Percentiles rank a stretch among this genome's conserved stretches.
Evolutionary conservation across 1,284 basidiomycete species (phyloP).

Genomic region (Pseudozyma thailandica): DNA sequence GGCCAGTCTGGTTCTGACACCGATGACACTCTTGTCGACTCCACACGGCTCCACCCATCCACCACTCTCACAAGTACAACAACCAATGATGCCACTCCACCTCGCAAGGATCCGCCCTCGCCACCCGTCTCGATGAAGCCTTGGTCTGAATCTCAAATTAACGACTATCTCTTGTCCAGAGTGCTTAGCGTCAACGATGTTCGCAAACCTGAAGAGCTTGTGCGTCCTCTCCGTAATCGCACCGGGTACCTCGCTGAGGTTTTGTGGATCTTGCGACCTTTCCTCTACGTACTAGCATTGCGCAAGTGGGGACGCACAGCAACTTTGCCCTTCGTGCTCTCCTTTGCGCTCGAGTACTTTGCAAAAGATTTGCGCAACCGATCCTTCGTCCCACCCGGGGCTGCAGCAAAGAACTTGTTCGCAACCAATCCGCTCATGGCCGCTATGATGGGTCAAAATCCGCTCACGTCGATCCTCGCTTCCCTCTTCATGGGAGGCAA

Average conservation of each 20-base stretch:
- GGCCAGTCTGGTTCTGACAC: slow-evolving; percentile 51
- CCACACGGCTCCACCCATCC: slow-evolving; percentile 31
- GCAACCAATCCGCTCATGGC: slow-evolving; percentile 54
- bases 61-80: slow-evolving; percentile 15
- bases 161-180: slow-evolving; percentile 63
- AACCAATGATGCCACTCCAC: background rate
- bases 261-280: slow-evolving; percentile 59
- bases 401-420: slow-evolving; percentile 13
- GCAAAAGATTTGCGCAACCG: slow-evolving; percentile 53
- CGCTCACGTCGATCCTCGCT: slow-evolving; percentile 54
- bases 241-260: slow-evolving; percentile 48
- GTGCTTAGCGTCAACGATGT: slow-evolving; percentile 64
- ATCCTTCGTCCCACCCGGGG: slow-evolving; percentile 28
- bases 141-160: slow-evolving; percentile 59
- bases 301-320: slow-evolving; percentile 54
- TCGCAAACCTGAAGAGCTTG: slow-evolving; percentile 57
- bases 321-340: slow-evolving; percentile 53
- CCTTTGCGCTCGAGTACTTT: slow-evolving; percentile 55
- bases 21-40: slow-evolving; percentile 59
- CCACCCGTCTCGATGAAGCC: slow-evolving; percentile 33
- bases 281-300: slow-evolving; percentile 61
- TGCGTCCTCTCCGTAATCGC: slow-evolving; percentile 44
- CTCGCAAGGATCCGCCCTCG: slow-evolving; percentile 23
- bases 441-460: slow-evolving; percentile 58
- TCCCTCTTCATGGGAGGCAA: slow-evolving; percentile 45